phyloP scores from a whole-genome alignment of 2,329 filamentous ascomycete species.

The Simplicillium sp. region DNA sequence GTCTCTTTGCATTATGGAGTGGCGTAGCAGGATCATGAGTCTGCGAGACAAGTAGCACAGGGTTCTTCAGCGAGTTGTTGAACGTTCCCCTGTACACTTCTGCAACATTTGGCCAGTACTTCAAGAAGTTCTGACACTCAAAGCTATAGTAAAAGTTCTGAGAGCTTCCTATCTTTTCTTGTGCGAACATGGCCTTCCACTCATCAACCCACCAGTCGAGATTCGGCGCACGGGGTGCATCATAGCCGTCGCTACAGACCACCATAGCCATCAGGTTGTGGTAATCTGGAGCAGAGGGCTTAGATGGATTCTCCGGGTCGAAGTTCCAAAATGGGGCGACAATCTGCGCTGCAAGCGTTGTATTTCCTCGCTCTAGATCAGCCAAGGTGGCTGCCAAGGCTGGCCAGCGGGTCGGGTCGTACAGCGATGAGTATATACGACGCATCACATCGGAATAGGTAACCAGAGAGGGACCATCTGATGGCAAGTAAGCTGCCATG shows the following conservation, averaged over 20 bases:
- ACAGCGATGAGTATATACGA: constrained; percentile 30
- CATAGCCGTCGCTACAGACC: constrained; percentile 36
- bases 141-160: constrained; percentile 33
- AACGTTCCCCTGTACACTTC: constrained; percentile 37
- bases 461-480: constrained; percentile 30
- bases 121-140: constrained; percentile 33
- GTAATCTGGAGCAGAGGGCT: constrained; percentile 18
- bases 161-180: constrained; percentile 37
- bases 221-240: constrained; percentile 26
- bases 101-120: constrained; percentile 35
- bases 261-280: constrained; percentile 31
- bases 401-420: constrained; percentile 30
- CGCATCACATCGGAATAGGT: constrained; percentile 33
- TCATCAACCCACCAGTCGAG: constrained; percentile 33
- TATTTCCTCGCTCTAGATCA: constrained; percentile 34
- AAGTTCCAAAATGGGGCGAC: constrained; percentile 32
- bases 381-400: constrained; percentile 27
- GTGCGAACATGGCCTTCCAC: constrained; percentile 35
- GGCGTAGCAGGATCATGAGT: constrained; percentile 41
- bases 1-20: constrained; percentile 33
- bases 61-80: constrained; percentile 30
- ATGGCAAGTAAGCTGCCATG: constrained; percentile 24
- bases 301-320: constrained; percentile 24
- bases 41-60: constrained; percentile 37
- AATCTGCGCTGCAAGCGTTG: constrained; percentile 27